Evolutionary conservation across 805 yeast genomes (phyloP), one percentile per base, ranked within the genome.

Genomic region (Starmerella powellii): DNA sequence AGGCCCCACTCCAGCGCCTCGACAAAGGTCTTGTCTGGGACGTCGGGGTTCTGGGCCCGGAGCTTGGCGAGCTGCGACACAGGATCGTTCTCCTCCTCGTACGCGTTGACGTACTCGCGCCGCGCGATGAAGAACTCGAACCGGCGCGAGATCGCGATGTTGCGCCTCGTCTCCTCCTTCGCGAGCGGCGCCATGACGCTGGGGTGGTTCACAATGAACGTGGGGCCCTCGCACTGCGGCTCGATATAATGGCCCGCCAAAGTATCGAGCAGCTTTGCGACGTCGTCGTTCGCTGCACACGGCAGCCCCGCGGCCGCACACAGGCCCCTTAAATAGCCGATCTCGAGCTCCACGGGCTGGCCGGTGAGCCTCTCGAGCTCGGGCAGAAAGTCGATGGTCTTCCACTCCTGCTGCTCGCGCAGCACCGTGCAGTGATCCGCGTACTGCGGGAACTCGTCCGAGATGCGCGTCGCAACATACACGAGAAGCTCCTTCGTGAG

Each of bases 1-100:
- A 91, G 71, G 1, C 95, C 97, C 71, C 79, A 83, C 56, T 84
- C 88, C 87, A 91, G 77, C 13, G 78, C 73, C 33, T 72, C 69
- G 1, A 86, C 73, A 57, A 75, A 91, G 37, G 68, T 67, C 54
- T 72, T 63, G 58, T 91, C 98, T 0, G 93, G 83, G 0, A 79
- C 61, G 34, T 71, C 72, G 15, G 56, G 51, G 16, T 50, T 42
- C 55, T 88, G 96, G 3, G 58, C 48, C 44, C 61, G 48, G 55
- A 88, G 83, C 53, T 86, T 86, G 2, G 46, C 49, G 4, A 61
- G 55, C 59, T 91, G 99, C 24, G 65, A 67, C 45, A 69, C 69
- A 0, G 98, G 98, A 31, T 79, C 75, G 60, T 91, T 91, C 56
- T 91, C 97, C 61, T 91, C 99, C 53, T 91, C 98, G 58, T 91